Evolutionary conservation across 2,329 filamentous ascomycete genomes (phyloP).

Genomic region (Talaromyces sp.): DNA sequence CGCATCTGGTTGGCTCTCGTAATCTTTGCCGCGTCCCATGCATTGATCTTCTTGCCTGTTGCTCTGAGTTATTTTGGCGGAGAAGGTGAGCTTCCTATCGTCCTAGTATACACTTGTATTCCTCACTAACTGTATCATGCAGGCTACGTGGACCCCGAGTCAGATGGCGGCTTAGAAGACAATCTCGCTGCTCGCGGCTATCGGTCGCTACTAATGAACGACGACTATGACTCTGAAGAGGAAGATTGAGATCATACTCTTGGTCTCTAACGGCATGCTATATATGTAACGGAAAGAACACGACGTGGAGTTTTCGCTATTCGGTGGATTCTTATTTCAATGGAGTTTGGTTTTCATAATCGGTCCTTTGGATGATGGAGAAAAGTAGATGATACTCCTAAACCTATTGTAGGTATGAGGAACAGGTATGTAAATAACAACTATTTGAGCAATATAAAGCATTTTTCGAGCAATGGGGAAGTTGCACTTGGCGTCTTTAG

Average conservation of each 20-base stretch:
- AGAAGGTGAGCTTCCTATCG: conserved; percentile 48
- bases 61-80: conserved; percentile 81
- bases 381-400: neutral
- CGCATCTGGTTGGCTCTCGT: conserved; percentile 91
- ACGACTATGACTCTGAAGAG: conserved; percentile 66
- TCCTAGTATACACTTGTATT: too few relatives aligned
- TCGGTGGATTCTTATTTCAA: neutral
- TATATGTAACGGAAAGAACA: neutral
- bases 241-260: conserved; percentile 21
- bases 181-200: conserved; percentile 77
- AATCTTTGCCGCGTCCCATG: conserved; percentile 80
- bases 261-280: neutral
- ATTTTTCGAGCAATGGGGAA: neutral
- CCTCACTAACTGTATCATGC: neutral
- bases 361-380: neutral
- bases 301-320: neutral
- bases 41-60: conserved; percentile 86
- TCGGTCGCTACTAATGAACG: conserved; percentile 69
- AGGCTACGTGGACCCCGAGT: conserved; percentile 82
- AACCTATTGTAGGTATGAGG: neutral
- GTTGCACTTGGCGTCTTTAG: too few relatives aligned
- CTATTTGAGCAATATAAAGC: neutral
- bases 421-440: neutral
- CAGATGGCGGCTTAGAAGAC: conserved; percentile 81
- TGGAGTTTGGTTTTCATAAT: neutral